Evolutionary conservation across 208 protist species (phyloP).

Genomic region (Naegleria lovaniensis): DNA sequence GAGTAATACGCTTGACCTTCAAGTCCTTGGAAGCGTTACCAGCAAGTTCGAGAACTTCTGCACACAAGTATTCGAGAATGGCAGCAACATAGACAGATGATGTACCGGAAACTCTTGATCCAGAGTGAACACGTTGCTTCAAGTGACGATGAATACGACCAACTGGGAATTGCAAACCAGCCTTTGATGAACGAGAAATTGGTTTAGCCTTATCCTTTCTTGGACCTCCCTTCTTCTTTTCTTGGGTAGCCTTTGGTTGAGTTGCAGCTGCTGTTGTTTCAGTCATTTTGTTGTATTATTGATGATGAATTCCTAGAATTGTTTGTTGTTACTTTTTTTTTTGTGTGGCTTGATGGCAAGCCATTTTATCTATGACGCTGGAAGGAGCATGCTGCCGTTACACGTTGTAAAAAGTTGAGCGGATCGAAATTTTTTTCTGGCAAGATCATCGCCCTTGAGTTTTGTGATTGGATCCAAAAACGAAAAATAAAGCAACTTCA

Average conservation of each 20-base stretch:
- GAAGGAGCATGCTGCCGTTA: too few relatives aligned
- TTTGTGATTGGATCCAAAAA: too few relatives aligned
- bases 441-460: too few relatives aligned
- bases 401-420: too few relatives aligned
- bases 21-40: slow-evolving; percentile 91
- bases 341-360: too few relatives aligned
- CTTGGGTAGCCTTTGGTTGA: background rate
- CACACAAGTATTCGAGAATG: slow-evolving; percentile 96
- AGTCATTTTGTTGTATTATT: too few relatives aligned
- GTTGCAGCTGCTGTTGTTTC: background rate
- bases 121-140: slow-evolving; percentile 84
- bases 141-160: slow-evolving; percentile 96
- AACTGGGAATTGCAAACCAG: slow-evolving; percentile 89
- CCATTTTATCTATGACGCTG: too few relatives aligned
- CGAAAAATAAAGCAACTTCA: too few relatives aligned
- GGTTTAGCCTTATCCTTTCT: slow-evolving; percentile 56
- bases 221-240: background rate
- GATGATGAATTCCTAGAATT: too few relatives aligned
- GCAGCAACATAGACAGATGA: slow-evolving; percentile 96
- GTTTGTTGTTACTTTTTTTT: too few relatives aligned
- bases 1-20: slow-evolving; percentile 94
- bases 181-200: slow-evolving; percentile 71
- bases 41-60: slow-evolving; percentile 96
- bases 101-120: slow-evolving; percentile 89
- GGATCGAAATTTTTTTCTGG: too few relatives aligned